These are phyloP conservation scores for Aureobasidium sp. DNA, from an alignment of 2,329 filamentous ascomycete species.

Conservation along the genomic window DNA sequence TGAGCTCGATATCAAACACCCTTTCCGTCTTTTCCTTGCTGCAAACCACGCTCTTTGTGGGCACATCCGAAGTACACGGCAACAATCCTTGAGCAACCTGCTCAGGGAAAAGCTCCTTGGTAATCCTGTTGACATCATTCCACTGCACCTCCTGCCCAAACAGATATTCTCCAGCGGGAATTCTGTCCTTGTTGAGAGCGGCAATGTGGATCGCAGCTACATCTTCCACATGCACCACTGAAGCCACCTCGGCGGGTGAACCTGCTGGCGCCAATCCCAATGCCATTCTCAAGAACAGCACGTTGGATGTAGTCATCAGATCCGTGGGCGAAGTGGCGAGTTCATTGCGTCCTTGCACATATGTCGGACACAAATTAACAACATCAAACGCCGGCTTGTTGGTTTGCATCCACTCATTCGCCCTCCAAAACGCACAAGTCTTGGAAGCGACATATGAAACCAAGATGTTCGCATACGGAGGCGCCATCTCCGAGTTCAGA, in stretches of 20 bases:
- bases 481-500: conserved; percentile 14
- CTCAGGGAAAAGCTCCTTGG: conserved; percentile 16
- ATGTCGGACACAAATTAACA: conserved; percentile 25
- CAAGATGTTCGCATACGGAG: conserved; percentile 18
- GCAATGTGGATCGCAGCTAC: conserved; percentile 26
- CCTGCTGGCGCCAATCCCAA: conserved; percentile 15
- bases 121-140: conserved; percentile 18
- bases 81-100: conserved; percentile 15
- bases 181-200: conserved; percentile 18
- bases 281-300: conserved; percentile 16
- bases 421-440: conserved; percentile 18
- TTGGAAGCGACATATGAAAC: conserved; percentile 24
- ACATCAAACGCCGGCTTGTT: conserved; percentile 24
- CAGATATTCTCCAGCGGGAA: conserved; percentile 8
- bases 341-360: conserved; percentile 26
- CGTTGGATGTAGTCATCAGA: conserved; percentile 21
- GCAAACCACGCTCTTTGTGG: conserved; percentile 15
- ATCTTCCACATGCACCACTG: conserved; percentile 24
- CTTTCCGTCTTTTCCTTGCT: conserved; percentile 17
- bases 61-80: conserved; percentile 12
- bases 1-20: conserved; percentile 17
- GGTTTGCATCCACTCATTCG: conserved; percentile 21
- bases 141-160: conserved; percentile 8
- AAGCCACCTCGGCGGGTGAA: conserved; percentile 8
- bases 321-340: conserved; percentile 19